These are phyloP conservation scores for Aureobasidium subglaciale DNA, from an alignment of 2,329 filamentous ascomycete species.

Conservation along the genomic window DNA sequence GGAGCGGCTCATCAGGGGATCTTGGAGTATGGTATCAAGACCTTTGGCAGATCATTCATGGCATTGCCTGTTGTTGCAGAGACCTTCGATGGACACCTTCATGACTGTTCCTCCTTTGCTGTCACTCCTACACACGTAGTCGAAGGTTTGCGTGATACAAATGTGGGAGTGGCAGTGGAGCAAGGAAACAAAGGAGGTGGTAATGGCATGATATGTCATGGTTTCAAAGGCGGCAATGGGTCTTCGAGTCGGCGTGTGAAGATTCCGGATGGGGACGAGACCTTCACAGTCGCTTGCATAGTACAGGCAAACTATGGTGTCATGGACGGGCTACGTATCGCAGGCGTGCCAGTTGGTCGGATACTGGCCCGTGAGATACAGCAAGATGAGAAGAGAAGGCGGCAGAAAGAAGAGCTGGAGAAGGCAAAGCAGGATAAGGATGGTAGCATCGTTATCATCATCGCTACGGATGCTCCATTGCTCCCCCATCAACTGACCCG, in stretches of 20 bases:
- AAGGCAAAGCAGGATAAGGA: conserved; percentile 2
- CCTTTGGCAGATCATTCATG: neutral
- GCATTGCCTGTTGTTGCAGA: conserved; percentile 3
- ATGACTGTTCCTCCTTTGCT: conserved; percentile 1
- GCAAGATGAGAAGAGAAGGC: neutral
- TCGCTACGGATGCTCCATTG: neutral
- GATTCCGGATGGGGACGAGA: neutral
- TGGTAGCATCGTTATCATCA: conserved; percentile 6
- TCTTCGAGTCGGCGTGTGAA: neutral
- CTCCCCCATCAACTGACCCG: conserved; percentile 1
- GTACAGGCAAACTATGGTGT: conserved; percentile 2
- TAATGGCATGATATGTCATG: conserved; percentile 8
- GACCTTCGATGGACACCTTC: conserved; percentile 2
- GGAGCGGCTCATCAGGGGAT: neutral
- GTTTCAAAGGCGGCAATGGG: conserved; percentile 7
- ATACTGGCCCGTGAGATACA: neutral
- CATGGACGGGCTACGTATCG: neutral
- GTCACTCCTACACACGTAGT: neutral
- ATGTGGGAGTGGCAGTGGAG: neutral
- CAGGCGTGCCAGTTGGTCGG: neutral
- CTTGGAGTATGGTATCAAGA: neutral
- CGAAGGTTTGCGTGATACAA: neutral
- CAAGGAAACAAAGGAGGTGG: neutral
- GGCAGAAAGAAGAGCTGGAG: neutral
- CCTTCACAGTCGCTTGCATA: neutral